These are phyloP conservation scores for Peltaster fructicola DNA, from an alignment of 2,329 filamentous ascomycete species.

Conservation along the genomic window DNA sequence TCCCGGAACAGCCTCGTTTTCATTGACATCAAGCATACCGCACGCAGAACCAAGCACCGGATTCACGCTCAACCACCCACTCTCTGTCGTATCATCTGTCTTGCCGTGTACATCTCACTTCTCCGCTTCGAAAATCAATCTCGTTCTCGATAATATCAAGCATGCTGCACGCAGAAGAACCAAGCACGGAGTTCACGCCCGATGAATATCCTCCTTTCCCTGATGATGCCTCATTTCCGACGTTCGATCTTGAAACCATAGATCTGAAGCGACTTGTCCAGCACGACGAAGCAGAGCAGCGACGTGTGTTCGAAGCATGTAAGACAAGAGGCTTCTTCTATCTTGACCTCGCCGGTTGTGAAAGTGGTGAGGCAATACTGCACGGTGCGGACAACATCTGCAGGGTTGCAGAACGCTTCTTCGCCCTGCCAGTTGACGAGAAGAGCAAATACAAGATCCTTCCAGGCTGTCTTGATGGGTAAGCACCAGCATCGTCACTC, in stretches of 20 bases:
- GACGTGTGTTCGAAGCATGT: conserved; percentile 24
- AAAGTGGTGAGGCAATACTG: conserved; percentile 13
- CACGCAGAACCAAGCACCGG: too few species aligned
- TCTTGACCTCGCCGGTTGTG: conserved; percentile 26
- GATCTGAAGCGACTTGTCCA: conserved; percentile 23
- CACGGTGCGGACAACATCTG: conserved; percentile 13
- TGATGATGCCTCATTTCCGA: conserved; percentile 10
- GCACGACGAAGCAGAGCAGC: conserved; percentile 18
- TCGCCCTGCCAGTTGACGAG: conserved; percentile 31
- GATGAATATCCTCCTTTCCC: conserved; percentile 25
- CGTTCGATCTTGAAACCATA: conserved; percentile 18
- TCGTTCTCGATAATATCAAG: too few species aligned
- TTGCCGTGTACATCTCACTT: too few species aligned
- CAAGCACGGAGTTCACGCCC: conserved; percentile 16
- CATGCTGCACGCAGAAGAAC: conserved; percentile 17
- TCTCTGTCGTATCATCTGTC: too few species aligned
- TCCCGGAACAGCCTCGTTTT: too few species aligned
- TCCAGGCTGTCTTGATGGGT: conserved; percentile 4
- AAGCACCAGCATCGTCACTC: neutral
- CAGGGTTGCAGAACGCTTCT: conserved; percentile 27
- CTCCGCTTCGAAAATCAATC: too few species aligned
- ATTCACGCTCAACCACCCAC: too few species aligned
- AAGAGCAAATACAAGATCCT: conserved; percentile 8
- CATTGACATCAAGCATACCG: too few species aligned
- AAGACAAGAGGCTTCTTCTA: conserved; percentile 39